Evolutionary conservation across 352 stramenopile genomes (phyloP).

Genomic region (Plasmopara muralis): DNA sequence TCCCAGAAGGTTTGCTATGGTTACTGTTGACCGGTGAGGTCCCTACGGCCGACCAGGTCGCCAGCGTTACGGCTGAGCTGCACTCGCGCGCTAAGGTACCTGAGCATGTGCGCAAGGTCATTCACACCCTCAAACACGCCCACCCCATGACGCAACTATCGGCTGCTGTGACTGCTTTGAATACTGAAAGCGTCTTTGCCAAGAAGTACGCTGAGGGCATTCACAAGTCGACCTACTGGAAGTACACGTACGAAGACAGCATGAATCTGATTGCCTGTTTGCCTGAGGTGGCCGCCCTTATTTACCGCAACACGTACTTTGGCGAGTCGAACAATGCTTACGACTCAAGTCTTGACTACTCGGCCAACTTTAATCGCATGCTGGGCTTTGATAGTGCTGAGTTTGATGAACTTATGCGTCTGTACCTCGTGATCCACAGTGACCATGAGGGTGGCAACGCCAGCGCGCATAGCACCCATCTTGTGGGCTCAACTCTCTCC

Average conservation of each 20-base stretch:
- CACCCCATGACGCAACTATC: conserved; percentile 99
- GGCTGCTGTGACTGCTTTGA: conserved; percentile 90
- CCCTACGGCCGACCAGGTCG: conserved; percentile 94
- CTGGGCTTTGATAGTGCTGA: conserved; percentile 93
- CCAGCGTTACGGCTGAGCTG: conserved; percentile 93
- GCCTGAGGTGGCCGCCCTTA: conserved; percentile 95
- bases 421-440: conserved; percentile 99
- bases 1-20: conserved; percentile 96
- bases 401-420: conserved; percentile 99
- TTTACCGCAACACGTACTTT: conserved; percentile 99
- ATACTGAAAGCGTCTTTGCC: conserved; percentile 95
- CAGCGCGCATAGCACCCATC: conserved; percentile 96
- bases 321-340: conserved; percentile 90
- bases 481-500: conserved; percentile 95
- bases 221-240: conserved; percentile 98
- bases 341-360: conserved; percentile 97
- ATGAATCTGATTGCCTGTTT: conserved; percentile 96
- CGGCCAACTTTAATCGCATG: conserved; percentile 98
- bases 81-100: conserved; percentile 92
- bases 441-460: conserved; percentile 99
- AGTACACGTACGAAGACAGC: conserved; percentile 97
- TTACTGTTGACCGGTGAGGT: conserved; percentile 97
- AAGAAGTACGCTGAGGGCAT: conserved; percentile 96
- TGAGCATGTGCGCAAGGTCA: conserved; percentile 92
- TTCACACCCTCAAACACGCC: conserved; percentile 95